Conservation (phyloP, 1,284 basidiomycete species). For the Moesziomyces sp. region DNA sequence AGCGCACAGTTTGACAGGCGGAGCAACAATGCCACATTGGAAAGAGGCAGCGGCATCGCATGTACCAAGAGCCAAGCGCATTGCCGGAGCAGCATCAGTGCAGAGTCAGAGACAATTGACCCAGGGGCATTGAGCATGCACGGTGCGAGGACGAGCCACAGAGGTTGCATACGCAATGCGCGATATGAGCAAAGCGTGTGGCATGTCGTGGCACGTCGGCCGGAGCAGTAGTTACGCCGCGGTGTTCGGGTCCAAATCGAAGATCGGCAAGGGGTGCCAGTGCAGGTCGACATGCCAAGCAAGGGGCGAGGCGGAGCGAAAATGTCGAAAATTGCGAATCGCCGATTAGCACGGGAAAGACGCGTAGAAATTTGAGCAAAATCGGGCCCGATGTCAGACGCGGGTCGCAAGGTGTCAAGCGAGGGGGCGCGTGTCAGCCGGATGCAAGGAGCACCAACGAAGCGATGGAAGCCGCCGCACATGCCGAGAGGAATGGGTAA, state of each 20-base stretch:
- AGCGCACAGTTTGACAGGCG: constrained; percentile 27
- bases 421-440: constrained; percentile 14
- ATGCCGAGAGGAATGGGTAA: constrained; percentile 19
- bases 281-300: constrained; percentile 22
- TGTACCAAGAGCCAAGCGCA: not conserved
- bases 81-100: constrained; percentile 3
- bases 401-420: constrained; percentile 8
- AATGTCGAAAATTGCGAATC: constrained; percentile 1
- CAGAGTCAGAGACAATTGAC: not conserved
- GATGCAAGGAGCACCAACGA: constrained; percentile 26
- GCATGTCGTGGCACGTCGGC: constrained; percentile 3
- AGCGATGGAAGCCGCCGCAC: constrained; percentile 5
- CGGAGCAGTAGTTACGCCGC: constrained; percentile 2
- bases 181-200: constrained; percentile 9
- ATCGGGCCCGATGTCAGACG: constrained; percentile 27
- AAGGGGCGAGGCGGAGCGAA: constrained; percentile 12
- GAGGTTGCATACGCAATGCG: constrained; percentile 5
- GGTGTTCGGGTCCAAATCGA: constrained; percentile 17
- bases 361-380: not conserved
- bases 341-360: too few species aligned
- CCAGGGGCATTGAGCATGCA: constrained; percentile 12
- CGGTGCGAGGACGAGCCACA: constrained; percentile 19
- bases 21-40: not conserved
- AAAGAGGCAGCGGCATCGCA: not conserved
- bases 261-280: constrained; percentile 24